Conservation (phyloP, 768 basidiomycete genomes). For the Lanmaoa pseudosensibilis region DNA sequence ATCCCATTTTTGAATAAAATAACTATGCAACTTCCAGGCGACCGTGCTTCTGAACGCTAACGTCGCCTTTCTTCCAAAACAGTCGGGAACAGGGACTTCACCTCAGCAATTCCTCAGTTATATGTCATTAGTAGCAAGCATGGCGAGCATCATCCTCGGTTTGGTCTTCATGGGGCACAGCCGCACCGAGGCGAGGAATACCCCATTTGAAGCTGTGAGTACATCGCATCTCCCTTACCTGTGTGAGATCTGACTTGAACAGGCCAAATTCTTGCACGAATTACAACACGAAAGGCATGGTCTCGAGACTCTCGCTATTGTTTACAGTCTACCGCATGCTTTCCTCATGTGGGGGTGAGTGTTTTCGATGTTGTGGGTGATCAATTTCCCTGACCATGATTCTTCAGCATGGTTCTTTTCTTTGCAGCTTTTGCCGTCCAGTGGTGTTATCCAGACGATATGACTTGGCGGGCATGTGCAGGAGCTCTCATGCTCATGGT, state of each 20-base stretch:
- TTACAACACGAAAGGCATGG: conserved; percentile 35
- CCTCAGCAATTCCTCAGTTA: conserved; percentile 46
- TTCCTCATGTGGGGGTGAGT: conserved; percentile 62
- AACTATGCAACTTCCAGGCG: conserved; percentile 34
- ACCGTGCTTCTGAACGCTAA: conserved; percentile 61
- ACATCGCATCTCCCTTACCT: background rate
- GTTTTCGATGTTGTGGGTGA: background rate
- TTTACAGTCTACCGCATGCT: conserved; percentile 56
- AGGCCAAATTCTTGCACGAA: conserved; percentile 17
- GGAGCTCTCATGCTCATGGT: conserved; percentile 32
- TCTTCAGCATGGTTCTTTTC: conserved; percentile 31
- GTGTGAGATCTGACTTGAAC: background rate
- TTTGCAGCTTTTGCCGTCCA: conserved; percentile 25
- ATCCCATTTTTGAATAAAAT: background rate
- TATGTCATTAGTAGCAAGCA: conserved; percentile 41
- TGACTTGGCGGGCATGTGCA: conserved; percentile 23
- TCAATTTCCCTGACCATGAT: background rate
- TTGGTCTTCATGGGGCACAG: conserved; percentile 45
- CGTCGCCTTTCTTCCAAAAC: conserved; percentile 58
- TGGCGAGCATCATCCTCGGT: conserved; percentile 45
- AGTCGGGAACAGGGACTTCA: conserved; percentile 33
- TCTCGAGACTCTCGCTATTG: conserved; percentile 50
- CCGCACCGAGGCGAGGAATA: conserved; percentile 33
- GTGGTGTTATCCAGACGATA: conserved; percentile 20
- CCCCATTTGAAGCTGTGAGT: conserved; percentile 38